Conservation (phyloP, 2,329 filamentous ascomycete species). For the Thielaviopsis musarum region DNA sequence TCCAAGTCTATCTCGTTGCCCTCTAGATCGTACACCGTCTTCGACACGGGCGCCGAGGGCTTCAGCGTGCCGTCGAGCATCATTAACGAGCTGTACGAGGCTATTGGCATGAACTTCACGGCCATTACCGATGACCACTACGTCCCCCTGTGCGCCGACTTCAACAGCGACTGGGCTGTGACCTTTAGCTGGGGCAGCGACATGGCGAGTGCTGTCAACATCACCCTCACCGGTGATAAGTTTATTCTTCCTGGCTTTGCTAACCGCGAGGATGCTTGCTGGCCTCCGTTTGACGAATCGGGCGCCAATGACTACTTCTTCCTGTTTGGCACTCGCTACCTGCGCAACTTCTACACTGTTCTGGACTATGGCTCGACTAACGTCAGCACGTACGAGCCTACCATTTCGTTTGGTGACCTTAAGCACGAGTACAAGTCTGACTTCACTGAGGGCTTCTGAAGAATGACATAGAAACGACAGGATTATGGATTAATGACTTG, state of each 20-base stretch:
- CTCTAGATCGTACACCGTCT: slow-evolving; percentile 15
- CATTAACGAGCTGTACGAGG: slow-evolving; percentile 18
- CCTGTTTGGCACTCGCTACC: slow-evolving; percentile 18
- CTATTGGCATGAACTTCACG: slow-evolving; percentile 22
- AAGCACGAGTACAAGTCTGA: slow-evolving; percentile 13
- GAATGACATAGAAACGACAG: not conserved
- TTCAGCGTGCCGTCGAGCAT: slow-evolving; percentile 16
- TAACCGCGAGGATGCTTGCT: slow-evolving; percentile 20
- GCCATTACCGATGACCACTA: slow-evolving; percentile 17
- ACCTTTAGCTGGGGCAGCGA: slow-evolving; percentile 17
- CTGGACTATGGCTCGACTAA: slow-evolving; percentile 18
- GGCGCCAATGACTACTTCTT: slow-evolving; percentile 15
- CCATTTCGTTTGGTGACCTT: slow-evolving; percentile 15
- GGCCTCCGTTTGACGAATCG: slow-evolving; percentile 20
- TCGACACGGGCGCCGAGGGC: slow-evolving; percentile 20
- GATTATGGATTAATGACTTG: not conserved
- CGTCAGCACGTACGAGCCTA: slow-evolving; percentile 10
- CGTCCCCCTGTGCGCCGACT: slow-evolving; percentile 21
- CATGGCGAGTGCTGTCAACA: slow-evolving; percentile 13
- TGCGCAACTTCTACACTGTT: slow-evolving; percentile 20
- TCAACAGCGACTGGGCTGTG: slow-evolving; percentile 21
- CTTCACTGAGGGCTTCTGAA: not conserved
- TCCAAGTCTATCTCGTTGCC: slow-evolving; percentile 11
- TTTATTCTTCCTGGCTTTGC: slow-evolving; percentile 20
- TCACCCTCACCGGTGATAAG: slow-evolving; percentile 20